Conservation (phyloP, 1,284 basidiomycete genomes). For the Phlebopus sp. region DNA sequence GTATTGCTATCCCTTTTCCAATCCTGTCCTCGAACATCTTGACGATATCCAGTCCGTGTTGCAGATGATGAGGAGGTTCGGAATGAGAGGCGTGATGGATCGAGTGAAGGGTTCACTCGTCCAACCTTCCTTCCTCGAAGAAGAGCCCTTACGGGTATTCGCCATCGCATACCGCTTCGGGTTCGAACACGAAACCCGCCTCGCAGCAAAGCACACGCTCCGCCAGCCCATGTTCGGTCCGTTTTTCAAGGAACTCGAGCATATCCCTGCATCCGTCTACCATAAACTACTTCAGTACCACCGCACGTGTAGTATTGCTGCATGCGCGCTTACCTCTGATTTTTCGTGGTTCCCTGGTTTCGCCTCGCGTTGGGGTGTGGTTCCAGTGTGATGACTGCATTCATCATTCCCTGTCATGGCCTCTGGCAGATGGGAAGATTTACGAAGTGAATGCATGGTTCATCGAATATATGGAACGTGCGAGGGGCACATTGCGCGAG, state of each 20-base stretch:
- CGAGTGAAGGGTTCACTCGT: conserved; percentile 24
- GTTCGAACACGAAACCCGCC: conserved; percentile 26
- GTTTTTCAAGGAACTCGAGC: conserved; percentile 34
- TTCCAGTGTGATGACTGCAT: conserved; percentile 35
- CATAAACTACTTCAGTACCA: conserved; percentile 36
- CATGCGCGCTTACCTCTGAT: conserved; percentile 32
- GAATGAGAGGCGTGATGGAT: conserved; percentile 31
- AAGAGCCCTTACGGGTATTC: conserved; percentile 31
- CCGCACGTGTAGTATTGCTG: conserved; percentile 32
- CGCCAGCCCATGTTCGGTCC: conserved; percentile 32
- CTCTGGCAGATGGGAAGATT: conserved; percentile 33
- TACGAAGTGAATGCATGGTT: conserved; percentile 35
- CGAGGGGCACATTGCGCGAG: conserved; percentile 30
- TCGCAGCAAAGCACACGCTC: conserved; percentile 30
- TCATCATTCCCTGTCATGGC: conserved; percentile 32
- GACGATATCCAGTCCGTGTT: conserved; percentile 33
- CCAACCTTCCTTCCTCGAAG: conserved; percentile 24
- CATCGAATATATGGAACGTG: conserved; percentile 33
- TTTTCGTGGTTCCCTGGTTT: conserved; percentile 37
- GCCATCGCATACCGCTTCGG: conserved; percentile 33
- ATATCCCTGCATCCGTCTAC: conserved; percentile 33
- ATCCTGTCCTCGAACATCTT: conserved; percentile 28
- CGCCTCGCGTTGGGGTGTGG: conserved; percentile 38
- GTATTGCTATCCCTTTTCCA: conserved; percentile 32
- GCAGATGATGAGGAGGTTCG: conserved; percentile 34